Evolutionary conservation across 495 filamentous ascomycete species (phyloP), one percentile per base, ranked within the genome.

Genomic region (Cercophora scortea): DNA sequence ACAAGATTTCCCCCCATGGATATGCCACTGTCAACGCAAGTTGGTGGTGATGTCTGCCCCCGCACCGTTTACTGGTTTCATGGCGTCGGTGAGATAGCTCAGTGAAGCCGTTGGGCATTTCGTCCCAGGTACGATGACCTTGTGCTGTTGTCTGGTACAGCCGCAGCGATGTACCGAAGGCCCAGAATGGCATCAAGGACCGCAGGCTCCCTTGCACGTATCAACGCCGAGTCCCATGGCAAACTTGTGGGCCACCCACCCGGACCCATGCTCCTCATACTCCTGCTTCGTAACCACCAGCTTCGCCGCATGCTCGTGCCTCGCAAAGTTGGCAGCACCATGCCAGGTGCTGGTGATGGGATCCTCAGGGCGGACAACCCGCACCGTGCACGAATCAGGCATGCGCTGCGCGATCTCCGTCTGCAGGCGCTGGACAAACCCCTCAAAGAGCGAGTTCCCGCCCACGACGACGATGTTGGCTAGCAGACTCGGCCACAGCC

Each of bases 401-500:
- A 87, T 84, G 34, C 89, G 73, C 50, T 85, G 76, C 38, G 86
- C 76, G 15, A 95, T 71, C 58, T 95, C 91, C 1, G 74, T 79
- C 64, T 92, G 84, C 68, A 99, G 65, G 59, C 94, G 77, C 58
- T 88, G 80, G 65, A 90, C 79, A 56, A 96, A 95, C 0, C 90
- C 90, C 6, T 83, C 77, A 17, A 96, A 80, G 40, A 84, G 71
- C 0, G 84, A 72, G 68, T 91, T 97, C 7, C 93, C 94, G 1
- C 93, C 94, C 3, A 95, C 87, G 8, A 95, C 83, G 12, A 96
- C 64, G 33, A 96, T 83, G 58, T 99, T 97, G 8, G 89, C 85
- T 42, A 96, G 69, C 57, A 95, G 80, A 0, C 83, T 79, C 15
- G 86, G 82, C 74, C 90, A 87, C 19, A 95, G 63, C 0, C 83